Evolutionary conservation across 1,284 basidiomycete species (phyloP).

Genomic region (Cryptococcus sp.): DNA sequence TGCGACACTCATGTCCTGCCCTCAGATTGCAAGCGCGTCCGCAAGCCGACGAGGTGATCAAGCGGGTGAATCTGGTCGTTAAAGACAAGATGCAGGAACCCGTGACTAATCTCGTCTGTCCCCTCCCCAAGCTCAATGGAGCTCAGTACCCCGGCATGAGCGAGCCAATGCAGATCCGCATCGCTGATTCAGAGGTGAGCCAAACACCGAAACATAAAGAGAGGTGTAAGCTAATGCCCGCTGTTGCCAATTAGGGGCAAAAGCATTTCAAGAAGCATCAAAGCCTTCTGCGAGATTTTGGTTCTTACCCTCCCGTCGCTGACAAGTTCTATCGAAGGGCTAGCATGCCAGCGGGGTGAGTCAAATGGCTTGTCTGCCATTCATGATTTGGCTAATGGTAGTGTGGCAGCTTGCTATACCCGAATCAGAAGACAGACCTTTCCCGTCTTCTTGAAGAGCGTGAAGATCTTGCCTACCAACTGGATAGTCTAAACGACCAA

Average conservation of each 20-base stretch:
- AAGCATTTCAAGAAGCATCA: slow-evolving; percentile 30
- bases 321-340: not conserved
- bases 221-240: not conserved
- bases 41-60: slow-evolving; percentile 41
- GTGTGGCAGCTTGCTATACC: no score
- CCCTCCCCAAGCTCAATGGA: slow-evolving; percentile 32
- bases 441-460: slow-evolving; percentile 9
- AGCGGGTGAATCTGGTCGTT: slow-evolving; percentile 19
- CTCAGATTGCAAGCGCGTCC: slow-evolving; percentile 31
- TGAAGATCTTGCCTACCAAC: no score
- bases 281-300: slow-evolving; percentile 1
- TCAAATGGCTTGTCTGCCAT: not conserved
- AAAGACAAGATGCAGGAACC: no score
- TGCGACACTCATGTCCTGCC: not conserved
- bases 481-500: no score
- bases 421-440: slow-evolving; percentile 1
- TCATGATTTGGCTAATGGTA: no score
- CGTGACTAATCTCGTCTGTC: no score
- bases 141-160: slow-evolving; percentile 27
- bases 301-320: not conserved
- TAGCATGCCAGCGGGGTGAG: slow-evolving; percentile 12
- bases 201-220: not conserved
- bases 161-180: slow-evolving; percentile 36
- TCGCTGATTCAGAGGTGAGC: slow-evolving; percentile 45
- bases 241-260: slow-evolving; percentile 21